A percentile compares a stretch with the other conserved stretches of the same genome.
Evolutionary conservation across 1,284 basidiomycete species (phyloP).

Genomic region (Boletus semigastroideus): DNA sequence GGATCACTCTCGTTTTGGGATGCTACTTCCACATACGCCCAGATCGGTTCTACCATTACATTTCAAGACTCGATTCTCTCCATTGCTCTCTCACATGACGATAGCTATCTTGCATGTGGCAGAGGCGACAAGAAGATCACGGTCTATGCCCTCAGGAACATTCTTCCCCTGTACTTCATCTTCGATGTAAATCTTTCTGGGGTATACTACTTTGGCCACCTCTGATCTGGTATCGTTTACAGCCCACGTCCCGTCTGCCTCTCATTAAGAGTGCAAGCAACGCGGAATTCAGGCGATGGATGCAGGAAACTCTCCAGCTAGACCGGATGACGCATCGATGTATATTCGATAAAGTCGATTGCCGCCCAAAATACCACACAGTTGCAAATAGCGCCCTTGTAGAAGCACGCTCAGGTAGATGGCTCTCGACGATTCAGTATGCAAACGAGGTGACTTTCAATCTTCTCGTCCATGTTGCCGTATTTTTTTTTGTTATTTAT

Average conservation of each 20-base stretch:
- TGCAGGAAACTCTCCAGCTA: background rate
- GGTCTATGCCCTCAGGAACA: constrained; percentile 7
- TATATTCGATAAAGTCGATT: too few relatives aligned
- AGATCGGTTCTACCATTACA: constrained; percentile 5
- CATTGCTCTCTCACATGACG: constrained; percentile 7
- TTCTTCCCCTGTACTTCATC: constrained; percentile 8
- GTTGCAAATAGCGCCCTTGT: constrained; percentile 5
- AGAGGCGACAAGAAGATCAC: constrained; percentile 8
- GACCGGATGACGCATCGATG: too few relatives aligned
- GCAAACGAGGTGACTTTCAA: constrained; percentile 2
- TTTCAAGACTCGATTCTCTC: background rate
- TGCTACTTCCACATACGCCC: background rate
- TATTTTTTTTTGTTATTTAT: background rate
- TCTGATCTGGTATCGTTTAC: background rate
- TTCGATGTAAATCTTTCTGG: constrained; percentile 10
- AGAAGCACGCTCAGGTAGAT: background rate
- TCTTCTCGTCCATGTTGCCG: too few relatives aligned
- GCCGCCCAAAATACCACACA: background rate
- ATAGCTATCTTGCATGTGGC: constrained; percentile 11
- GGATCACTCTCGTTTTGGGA: constrained; percentile 13
- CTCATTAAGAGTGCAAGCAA: constrained; percentile 4
- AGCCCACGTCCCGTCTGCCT: constrained; percentile 8
- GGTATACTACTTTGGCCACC: too few relatives aligned
- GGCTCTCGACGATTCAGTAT: background rate
- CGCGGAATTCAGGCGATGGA: constrained; percentile 1